Evolutionary conservation across 1,139 yeast species (phyloP), one percentile per base, ranked within the genome.

Genomic region (Yamadazyma kanchanaburiensis): DNA sequence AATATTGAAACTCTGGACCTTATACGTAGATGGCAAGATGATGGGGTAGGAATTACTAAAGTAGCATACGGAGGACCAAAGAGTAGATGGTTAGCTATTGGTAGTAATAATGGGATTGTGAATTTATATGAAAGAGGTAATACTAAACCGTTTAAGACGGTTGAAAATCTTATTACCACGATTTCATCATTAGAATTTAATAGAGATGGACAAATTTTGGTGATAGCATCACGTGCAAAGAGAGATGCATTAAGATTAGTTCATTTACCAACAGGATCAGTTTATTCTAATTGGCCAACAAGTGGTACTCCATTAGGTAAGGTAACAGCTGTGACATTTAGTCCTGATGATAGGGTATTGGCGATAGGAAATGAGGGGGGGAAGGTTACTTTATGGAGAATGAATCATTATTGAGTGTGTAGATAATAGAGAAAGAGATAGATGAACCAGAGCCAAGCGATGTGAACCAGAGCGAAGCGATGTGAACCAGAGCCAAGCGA

Each of bases 241-340:
- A 77, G 83, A 49, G 97, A 94, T 55, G 87, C 96, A 1, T 64
- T 94, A 40, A 74, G 89, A 48, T 56, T 94, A 42, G 91, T 88
- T 10, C 98, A 94, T 51, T 60, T 91, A 37, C 96, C 97, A 9
- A 72, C 88, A 8, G 88, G 91, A 38, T 75, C 86, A 9, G 95
- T 86, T 3, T 94, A 80, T 58, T 71, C 80, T 33, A 94, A 94
- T 64, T 94, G 98, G 98, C 99, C 99, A 13, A 91, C 97, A 3
- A 80, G 91, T 34, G 91, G 88, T 6, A 89, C 99, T 0, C 98
- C 98, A 4, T 71, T 94, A 43, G 99, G 98, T 15, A 79, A 81
- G 44, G 96, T 94, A 24, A 86, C 96, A 1, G 62, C 82, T n/a
- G 81, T 78, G 4, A 74, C 78, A 8, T 89, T 89, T 55, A 79